Evolutionary conservation across 106 monocot species (phyloP).

Genomic region (Platanthera guangdongensis): DNA sequence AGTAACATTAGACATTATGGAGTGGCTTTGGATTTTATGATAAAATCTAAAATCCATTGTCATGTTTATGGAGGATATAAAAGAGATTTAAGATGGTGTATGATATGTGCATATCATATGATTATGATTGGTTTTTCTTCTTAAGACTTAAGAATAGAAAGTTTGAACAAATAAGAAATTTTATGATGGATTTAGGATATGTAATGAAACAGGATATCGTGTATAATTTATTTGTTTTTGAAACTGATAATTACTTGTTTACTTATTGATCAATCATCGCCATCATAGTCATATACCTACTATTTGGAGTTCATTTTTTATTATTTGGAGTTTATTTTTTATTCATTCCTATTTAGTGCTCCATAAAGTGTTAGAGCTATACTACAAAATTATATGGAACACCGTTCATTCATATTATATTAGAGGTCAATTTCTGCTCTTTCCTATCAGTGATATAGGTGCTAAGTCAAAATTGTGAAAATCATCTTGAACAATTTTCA

Average conservation of each 20-base stretch:
- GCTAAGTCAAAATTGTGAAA: no score
- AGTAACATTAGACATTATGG: background rate
- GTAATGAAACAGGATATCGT: background rate
- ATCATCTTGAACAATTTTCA: no score
- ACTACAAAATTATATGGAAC: no score
- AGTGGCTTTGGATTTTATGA: background rate
- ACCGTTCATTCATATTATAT: no score
- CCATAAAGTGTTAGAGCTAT: background rate
- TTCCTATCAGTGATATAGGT: no score
- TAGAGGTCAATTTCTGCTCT: no score
- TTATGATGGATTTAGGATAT: background rate
- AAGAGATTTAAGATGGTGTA: background rate
- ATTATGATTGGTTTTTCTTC: background rate
- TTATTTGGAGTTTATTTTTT: background rate
- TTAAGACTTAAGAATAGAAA: background rate
- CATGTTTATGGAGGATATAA: background rate
- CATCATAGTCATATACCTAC: background rate
- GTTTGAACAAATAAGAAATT: background rate
- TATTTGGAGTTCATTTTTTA: background rate
- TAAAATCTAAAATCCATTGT: no score
- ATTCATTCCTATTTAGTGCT: background rate
- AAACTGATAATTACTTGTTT: background rate
- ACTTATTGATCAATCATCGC: background rate
- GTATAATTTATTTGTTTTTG: background rate
- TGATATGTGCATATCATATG: background rate